Base-by-base conservation (phyloP, 768 basidiomycete genomes). In the Stropharia rugosoannulata region DNA sequence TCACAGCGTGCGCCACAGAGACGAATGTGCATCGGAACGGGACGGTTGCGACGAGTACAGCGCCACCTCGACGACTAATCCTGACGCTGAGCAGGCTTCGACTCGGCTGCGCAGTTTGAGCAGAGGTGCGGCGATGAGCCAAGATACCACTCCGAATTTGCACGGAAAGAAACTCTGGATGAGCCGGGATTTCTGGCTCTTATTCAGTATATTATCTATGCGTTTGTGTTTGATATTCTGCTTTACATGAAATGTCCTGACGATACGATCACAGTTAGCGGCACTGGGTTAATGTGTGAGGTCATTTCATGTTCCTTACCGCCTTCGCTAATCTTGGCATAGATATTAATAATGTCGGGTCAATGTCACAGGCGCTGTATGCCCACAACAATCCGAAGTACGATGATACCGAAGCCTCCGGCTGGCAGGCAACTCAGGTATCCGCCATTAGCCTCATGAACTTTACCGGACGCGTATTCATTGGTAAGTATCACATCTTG, bases 271-370 rank as follows among this genome's bases (percentile, higher is more conserved):
- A 2, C 58, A 87, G 87, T 90, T 55, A 84, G 84, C 59, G 90
- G 90, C 12, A 89, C 83, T 7, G 90, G 90, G 2, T 51, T 93
- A n/a, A 91, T 93, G 89, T 93, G 86, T 87, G 61, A 54, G 85
- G 81, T 18, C 4, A 1, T 43, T 18, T 27, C n/a, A 45, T 11
- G 43, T 11, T 3, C 18, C 25, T 13, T 52, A n/a, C 47, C 19
- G 25, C n/a, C 35, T 18, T 50, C 15, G 43, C 55, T 18, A 58
- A n/a, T 73, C 89, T 27, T 5, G 38, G 27, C 13, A 22, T 53
- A 89, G 87, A 86, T 64, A 93, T 94, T 70, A 93, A 93, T 67
- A 93, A 94, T 59, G 90, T 87, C n/a, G 90, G 92, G 13, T 81
- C 86, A 1, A 87, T 91, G 57, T 78, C 91, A 0, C 83, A 89